phyloP scores from a whole-genome alignment of 345 rosid species.

The Syzygium aromaticum region DNA sequence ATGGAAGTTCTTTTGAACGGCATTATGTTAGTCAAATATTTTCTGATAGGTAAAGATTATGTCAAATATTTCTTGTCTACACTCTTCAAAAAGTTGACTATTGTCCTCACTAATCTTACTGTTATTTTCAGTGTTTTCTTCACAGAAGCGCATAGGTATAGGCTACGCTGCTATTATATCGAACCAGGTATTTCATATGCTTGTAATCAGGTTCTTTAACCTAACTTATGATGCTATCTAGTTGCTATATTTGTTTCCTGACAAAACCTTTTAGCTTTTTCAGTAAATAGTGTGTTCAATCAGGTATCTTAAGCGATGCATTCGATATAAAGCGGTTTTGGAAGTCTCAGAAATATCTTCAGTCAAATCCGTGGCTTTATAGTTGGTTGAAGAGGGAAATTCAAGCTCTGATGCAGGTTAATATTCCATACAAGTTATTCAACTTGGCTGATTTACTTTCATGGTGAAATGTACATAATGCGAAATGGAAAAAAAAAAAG shows the following conservation, averaged over 20 bases:
- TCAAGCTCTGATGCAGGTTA: slow-evolving; percentile 81
- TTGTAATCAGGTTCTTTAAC: slow-evolving; percentile 2
- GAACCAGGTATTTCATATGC: slow-evolving; percentile 43
- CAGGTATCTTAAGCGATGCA: slow-evolving; percentile 46
- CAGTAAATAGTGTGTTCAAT: slow-evolving; percentile 16
- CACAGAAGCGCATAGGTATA: slow-evolving; percentile 61
- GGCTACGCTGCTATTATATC: slow-evolving; percentile 61
- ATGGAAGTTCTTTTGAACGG: slow-evolving; percentile 54
- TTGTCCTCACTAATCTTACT: neutral
- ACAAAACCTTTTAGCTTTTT: neutral
- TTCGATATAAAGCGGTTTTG: slow-evolving; percentile 49
- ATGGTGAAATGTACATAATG: neutral
- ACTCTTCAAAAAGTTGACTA: neutral
- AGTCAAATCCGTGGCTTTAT: slow-evolving; percentile 50
- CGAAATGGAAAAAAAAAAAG: neutral
- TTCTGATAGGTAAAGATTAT: slow-evolving; percentile 35
- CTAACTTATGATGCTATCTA: neutral
- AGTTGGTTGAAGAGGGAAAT: slow-evolving; percentile 78
- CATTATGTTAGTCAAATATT: slow-evolving; percentile 35
- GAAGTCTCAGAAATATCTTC: slow-evolving; percentile 57
- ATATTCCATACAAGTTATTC: neutral
- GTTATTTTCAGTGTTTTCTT: slow-evolving; percentile 45
- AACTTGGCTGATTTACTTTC: too few species aligned
- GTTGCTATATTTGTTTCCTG: neutral
- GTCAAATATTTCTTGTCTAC: neutral